phyloP scores from a whole-genome alignment of 1,284 basidiomycete species.

The Boletus hoseneyae region DNA sequence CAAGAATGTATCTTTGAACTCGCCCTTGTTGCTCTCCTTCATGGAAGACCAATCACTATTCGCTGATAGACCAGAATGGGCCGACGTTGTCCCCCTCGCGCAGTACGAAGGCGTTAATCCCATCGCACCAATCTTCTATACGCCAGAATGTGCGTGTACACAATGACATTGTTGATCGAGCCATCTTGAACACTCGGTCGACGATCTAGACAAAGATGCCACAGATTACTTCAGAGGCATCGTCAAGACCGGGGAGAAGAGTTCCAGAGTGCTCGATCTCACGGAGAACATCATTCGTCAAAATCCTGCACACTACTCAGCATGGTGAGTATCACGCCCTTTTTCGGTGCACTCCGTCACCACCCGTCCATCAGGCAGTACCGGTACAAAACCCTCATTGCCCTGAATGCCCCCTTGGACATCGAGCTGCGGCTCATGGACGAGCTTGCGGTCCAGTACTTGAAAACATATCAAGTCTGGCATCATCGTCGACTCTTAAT shows the following conservation, averaged over 20 bases:
- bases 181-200: slow-evolving; percentile 6
- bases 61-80: slow-evolving; percentile 68
- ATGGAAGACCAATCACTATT: slow-evolving; percentile 41
- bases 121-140: slow-evolving; percentile 88
- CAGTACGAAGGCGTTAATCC: slow-evolving; percentile 79
- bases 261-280: slow-evolving; percentile 74
- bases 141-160: slow-evolving; percentile 69
- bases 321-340: slow-evolving; percentile 60
- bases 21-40: not conserved
- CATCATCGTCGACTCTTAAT: slow-evolving; percentile 89
- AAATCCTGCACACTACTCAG: slow-evolving; percentile 93
- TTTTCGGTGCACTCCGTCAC: slow-evolving; percentile 4
- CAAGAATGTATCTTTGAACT: no score
- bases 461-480: slow-evolving; percentile 98
- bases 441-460: slow-evolving; percentile 72
- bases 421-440: slow-evolving; percentile 82
- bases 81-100: slow-evolving; percentile 73
- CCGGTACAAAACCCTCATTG: slow-evolving; percentile 79
- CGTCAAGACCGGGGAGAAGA: slow-evolving; percentile 72
- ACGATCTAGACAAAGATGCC: slow-evolving; percentile 76
- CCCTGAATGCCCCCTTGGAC: slow-evolving; percentile 62
- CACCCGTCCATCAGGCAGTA: slow-evolving; percentile 69
- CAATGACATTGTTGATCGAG: slow-evolving; percentile 2
- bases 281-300: slow-evolving; percentile 83
- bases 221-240: slow-evolving; percentile 90